phyloP scores from a whole-genome alignment of 2,329 filamentous ascomycete genomes.

The Xenoacremonium recifei region DNA sequence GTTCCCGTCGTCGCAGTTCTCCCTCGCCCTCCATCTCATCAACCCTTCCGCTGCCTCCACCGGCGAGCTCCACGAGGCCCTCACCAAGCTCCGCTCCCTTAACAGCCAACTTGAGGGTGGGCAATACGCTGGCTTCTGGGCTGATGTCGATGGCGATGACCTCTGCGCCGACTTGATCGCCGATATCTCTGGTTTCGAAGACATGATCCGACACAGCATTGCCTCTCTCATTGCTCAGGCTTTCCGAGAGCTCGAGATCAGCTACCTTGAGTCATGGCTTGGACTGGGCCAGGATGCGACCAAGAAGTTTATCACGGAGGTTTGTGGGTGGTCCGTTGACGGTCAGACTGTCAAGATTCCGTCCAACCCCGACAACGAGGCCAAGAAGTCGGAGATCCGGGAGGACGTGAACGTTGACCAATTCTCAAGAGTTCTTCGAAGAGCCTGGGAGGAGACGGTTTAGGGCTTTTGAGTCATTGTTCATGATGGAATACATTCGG shows the following conservation, averaged over 20 bases:
- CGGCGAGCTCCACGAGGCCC: conserved; percentile 81
- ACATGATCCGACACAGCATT: conserved; percentile 86
- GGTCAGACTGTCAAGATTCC: conserved; percentile 71
- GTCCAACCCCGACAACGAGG: conserved; percentile 95
- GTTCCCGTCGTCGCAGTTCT: conserved; percentile 95
- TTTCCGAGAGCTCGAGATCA: conserved; percentile 69
- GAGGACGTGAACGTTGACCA: conserved; percentile 93
- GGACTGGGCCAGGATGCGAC: conserved; percentile 67
- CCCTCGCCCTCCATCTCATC: conserved; percentile 89
- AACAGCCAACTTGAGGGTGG: conserved; percentile 87
- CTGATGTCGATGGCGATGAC: conserved; percentile 87
- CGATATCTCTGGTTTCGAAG: conserved; percentile 93
- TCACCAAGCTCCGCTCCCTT: conserved; percentile 80
- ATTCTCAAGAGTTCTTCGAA: conserved; percentile 75
- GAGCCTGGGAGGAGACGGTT: conserved; percentile 75
- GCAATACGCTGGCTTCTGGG: conserved; percentile 92
- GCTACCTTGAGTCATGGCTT: conserved; percentile 72
- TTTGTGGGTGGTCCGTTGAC: conserved; percentile 83
- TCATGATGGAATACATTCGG: too few species aligned
- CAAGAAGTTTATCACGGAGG: conserved; percentile 77
- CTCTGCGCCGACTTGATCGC: conserved; percentile 93
- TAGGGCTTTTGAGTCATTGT: conserved; percentile 23
- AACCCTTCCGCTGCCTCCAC: conserved; percentile 69
- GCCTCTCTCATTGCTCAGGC: conserved; percentile 81
- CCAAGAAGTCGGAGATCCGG: conserved; percentile 89